Conservation (phyloP, 176 grass and related monocot species). For the Oryza officinalis region DNA sequence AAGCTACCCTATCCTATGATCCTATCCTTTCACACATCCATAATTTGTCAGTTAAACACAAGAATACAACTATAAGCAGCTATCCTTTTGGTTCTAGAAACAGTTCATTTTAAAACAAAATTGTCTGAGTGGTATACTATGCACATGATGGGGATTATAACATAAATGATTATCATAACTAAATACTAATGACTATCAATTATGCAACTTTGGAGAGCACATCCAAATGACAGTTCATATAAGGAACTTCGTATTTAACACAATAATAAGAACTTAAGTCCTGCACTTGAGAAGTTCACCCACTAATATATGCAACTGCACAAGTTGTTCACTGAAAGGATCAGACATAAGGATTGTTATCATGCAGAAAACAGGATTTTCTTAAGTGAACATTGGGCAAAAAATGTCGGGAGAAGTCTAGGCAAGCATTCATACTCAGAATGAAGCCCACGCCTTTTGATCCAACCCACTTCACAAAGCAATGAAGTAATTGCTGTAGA, state of each 20-base stretch:
- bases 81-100: not conserved
- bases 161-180: not conserved
- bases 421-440: slow-evolving; percentile 63
- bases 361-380: slow-evolving; percentile 55
- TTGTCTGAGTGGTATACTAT: not conserved
- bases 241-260: not conserved
- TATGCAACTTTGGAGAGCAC: not conserved
- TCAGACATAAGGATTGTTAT: slow-evolving; percentile 55
- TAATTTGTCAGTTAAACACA: not conserved
- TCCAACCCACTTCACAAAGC: slow-evolving; percentile 57
- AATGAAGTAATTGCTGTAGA: slow-evolving; percentile 61
- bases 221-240: not conserved
- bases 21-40: not conserved
- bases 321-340: slow-evolving; percentile 46
- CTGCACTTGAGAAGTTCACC: not conserved
- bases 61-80: not conserved
- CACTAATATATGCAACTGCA: not conserved
- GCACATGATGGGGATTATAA: not conserved
- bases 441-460: slow-evolving; percentile 79
- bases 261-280: not conserved
- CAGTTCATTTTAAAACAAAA: not conserved
- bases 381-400: slow-evolving; percentile 32
- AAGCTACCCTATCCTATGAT: not conserved
- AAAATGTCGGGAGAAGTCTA: slow-evolving; percentile 82
- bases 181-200: not conserved